Base-by-base conservation (phyloP, 1,284 basidiomycete species). In the Sphaerobolus stellatus region DNA sequence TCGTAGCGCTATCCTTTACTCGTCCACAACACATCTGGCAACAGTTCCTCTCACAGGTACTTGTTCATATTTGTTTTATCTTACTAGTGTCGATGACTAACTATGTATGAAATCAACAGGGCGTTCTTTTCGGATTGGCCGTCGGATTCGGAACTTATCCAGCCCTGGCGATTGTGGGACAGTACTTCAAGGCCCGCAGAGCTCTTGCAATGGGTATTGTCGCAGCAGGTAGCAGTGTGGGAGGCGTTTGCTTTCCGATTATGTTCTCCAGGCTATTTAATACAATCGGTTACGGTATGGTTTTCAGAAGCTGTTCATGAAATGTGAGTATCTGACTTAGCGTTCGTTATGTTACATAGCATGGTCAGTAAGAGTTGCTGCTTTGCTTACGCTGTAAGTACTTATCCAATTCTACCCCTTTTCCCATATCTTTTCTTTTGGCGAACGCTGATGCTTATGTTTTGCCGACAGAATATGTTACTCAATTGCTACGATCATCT, bases 341-440 rank as follows among this genome's bases (percentile, higher is more conserved):
- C n/a, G 14, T 11, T 9, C n/a, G 13, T 31, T 36, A 9, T 24
- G 11, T 36, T n/a, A n/a, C 33, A 36, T 36, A 54, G 52, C 52
- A 18, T 54, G 52, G 52, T 34, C 52, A 16, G 46, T 54, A 33
- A 54, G 52, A 29, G 52, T 54, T 16, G 27, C 47, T 30, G 52
- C 52, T 28, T 25, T 54, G n/a, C 47, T 54, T 31, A 54, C 52
- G 24, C 46, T 54, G 52, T 54, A 46, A 49, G 52, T 54, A 27
- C n/a, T 36, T 36, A n/a, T n/a, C n/a, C n/a, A n/a, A n/a, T n/a
- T n/a, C n/a, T n/a, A n/a, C n/a, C n/a, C n/a, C n/a, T n/a, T n/a
- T n/a, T n/a, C n/a, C n/a, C n/a, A n/a, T n/a, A n/a, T n/a, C n/a
- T n/a, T n/a, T n/a, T n/a, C n/a, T n/a, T n/a, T n/a, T n/a, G n/a